Base-by-base conservation (phyloP, 331 rosid genomes). In the Quercus tomentella region DNA sequence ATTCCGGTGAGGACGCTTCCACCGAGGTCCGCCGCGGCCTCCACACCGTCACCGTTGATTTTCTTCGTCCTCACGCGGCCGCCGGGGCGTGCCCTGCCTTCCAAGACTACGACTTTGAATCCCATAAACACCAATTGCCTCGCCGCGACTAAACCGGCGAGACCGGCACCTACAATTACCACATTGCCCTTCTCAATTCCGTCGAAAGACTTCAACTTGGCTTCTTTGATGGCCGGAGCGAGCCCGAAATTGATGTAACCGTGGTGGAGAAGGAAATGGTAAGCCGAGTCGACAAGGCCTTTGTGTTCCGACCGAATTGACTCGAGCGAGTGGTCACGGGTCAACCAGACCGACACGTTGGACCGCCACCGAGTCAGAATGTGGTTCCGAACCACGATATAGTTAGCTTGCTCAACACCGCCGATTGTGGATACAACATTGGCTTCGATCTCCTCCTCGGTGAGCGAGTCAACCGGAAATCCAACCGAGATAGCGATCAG, bases 1-100 rank as follows among this genome's bases (percentile, higher is more conserved):
- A 93, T 92, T 66, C 98, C 98, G 4, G 97, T 93, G 61, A 93
- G 97, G 2, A 93, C 98, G 82, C 97, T 93, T 21, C 98, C 98
- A 83, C 98, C 97, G 6, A 93, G 93, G 79, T 93, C 98, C 2
- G 92, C 98, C 2, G 98, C 98, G 9, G 97, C 98, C 82, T 66
- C 92, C 35, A 85, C 83, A 1, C 79, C 89, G 35, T 87, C 92
- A 14, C 89, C 92, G 17, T 4, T 35, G 91, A 93, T 89, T 86
- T 70, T 93, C 90, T 73, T 93, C 12, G 97, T 93, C 91, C 84
- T 93, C 74, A 93, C 98, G 21, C 97, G 90, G 12, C 97, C 98
- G 17, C 98, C 98, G 2, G 98, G 92, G 52, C 98, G 88, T 28
- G 31, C 78, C 68, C 97, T 90, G 23, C 98, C 98, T 79, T 93